Percentiles rank a stretch among this genome's conserved stretches.
Conservation (phyloP, 129 eudicot species). For the Tagetes erecta region DNA sequence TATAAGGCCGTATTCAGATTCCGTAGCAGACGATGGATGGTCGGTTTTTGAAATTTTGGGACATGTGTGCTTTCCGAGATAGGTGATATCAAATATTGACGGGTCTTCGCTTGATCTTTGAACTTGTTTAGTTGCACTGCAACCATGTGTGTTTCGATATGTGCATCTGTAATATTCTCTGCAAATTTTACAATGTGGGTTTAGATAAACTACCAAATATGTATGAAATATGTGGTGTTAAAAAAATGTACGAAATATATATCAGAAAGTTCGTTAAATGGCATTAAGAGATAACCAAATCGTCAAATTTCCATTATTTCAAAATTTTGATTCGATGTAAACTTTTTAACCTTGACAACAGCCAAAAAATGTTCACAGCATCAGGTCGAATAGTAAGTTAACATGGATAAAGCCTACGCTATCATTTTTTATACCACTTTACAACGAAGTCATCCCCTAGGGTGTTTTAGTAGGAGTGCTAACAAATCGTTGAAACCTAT, state of each 20-base stretch:
- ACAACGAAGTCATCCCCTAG: not conserved
- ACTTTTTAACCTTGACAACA: not conserved
- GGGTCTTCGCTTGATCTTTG: conserved; percentile 38
- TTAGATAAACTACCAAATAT: not conserved
- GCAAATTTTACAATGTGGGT: not conserved
- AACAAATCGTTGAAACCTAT: not conserved
- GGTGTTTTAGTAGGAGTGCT: not conserved
- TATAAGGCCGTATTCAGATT: conserved; percentile 31
- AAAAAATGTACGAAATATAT: not conserved
- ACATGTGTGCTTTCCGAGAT: conserved; percentile 37
- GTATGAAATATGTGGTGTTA: not conserved
- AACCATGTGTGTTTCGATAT: conserved; percentile 36
- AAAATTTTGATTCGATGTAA: not conserved
- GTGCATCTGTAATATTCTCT: conserved; percentile 44
- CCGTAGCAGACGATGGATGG: conserved; percentile 23
- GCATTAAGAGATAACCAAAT: conserved; percentile 2
- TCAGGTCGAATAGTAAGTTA: not conserved
- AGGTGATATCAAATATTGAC: conserved; percentile 35
- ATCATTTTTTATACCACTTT: not conserved
- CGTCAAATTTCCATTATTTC: not conserved
- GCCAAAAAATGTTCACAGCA: not conserved
- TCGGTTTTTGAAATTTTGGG: conserved; percentile 34
- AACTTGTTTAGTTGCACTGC: conserved; percentile 42
- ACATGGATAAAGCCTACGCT: not conserved
- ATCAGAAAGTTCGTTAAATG: not conserved